phyloP scores from a whole-genome alignment of 768 basidiomycete species.

The Lactarius sanguifluus region DNA sequence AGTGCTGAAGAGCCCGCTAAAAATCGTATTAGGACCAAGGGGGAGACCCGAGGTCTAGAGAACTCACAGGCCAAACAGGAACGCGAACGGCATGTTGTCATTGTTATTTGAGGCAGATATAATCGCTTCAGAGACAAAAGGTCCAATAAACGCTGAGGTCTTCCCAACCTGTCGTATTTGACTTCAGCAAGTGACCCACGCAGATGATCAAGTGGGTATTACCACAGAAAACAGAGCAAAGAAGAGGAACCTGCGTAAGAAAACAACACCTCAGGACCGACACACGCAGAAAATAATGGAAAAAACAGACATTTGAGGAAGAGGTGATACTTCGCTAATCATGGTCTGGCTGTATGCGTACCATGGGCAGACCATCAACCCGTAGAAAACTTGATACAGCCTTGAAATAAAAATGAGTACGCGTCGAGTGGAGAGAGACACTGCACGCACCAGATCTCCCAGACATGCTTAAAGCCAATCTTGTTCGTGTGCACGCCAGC shows the following conservation, averaged over 20 bases:
- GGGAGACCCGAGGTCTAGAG: constrained; percentile 1
- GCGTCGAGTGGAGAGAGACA: neutral
- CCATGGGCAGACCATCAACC: constrained; percentile 75
- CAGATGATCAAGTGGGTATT: constrained; percentile 20
- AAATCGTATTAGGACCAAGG: constrained; percentile 9
- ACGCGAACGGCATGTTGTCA: constrained; percentile 74
- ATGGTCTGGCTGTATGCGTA: constrained; percentile 81
- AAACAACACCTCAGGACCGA: constrained; percentile 2
- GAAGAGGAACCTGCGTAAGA: constrained; percentile 56
- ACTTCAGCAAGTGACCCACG: neutral
- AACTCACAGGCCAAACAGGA: constrained; percentile 64
- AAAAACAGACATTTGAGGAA: constrained; percentile 60
- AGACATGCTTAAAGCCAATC: constrained; percentile 80
- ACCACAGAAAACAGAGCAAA: constrained; percentile 76
- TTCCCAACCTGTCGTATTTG: constrained; percentile 55
- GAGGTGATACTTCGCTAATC: constrained; percentile 76
- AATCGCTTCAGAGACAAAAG: constrained; percentile 72
- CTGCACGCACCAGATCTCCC: constrained; percentile 65
- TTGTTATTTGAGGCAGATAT: constrained; percentile 67
- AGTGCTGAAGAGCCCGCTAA: constrained; percentile 53
- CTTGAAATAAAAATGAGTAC: constrained; percentile 36
- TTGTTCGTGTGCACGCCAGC: constrained; percentile 71
- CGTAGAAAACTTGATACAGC: constrained; percentile 70
- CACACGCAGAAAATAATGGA: neutral
- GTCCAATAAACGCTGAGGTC: constrained; percentile 75